Percentiles rank a stretch among this genome's conserved stretches.
phyloP scores from a whole-genome alignment of 1,139 yeast genomes.

The Starmera stellimalicola region DNA sequence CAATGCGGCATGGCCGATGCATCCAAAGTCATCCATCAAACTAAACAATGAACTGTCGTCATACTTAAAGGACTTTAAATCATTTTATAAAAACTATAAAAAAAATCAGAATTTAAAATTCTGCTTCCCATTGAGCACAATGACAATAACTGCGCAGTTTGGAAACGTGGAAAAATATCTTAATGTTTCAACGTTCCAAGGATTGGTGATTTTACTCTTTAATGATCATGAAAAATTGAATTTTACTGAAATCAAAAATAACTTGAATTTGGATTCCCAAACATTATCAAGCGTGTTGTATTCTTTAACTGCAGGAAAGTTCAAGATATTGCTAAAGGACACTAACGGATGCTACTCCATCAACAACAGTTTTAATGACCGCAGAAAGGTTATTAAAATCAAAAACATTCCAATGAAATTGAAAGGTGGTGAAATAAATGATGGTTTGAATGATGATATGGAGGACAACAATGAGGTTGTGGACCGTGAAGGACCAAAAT shows the following conservation, averaged over 20 bases:
- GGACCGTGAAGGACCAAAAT: constrained; percentile 8
- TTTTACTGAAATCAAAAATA: constrained; percentile 7
- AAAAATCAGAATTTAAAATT: constrained; percentile 8
- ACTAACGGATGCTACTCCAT: constrained; percentile 20
- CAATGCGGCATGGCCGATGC: constrained; percentile 12
- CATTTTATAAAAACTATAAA: constrained; percentile 18
- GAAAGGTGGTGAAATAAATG: constrained; percentile 17
- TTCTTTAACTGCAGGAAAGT: constrained; percentile 13
- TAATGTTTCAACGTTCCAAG: constrained; percentile 23
- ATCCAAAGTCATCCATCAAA: constrained; percentile 4
- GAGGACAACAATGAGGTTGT: constrained; percentile 2
- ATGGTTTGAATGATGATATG: constrained; percentile 9
- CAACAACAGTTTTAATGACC: constrained; percentile 22
- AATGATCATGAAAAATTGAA: constrained; percentile 10
- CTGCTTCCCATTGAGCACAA: constrained; percentile 13
- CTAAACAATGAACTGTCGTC: constrained; percentile 8
- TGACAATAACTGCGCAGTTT: constrained; percentile 10
- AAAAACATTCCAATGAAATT: constrained; percentile 22
- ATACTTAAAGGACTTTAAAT: constrained; percentile 14
- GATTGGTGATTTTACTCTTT: constrained; percentile 17
- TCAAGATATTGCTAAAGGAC: constrained; percentile 15
- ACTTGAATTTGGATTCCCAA: constrained; percentile 9
- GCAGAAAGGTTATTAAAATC: constrained; percentile 20
- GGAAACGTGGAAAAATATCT: constrained; percentile 10
- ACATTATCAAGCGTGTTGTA: constrained; percentile 10